Evolutionary conservation across 1,139 yeast genomes (phyloP), one percentile per base, ranked within the genome.

Genomic region (Saccharomyces hybrid): DNA sequence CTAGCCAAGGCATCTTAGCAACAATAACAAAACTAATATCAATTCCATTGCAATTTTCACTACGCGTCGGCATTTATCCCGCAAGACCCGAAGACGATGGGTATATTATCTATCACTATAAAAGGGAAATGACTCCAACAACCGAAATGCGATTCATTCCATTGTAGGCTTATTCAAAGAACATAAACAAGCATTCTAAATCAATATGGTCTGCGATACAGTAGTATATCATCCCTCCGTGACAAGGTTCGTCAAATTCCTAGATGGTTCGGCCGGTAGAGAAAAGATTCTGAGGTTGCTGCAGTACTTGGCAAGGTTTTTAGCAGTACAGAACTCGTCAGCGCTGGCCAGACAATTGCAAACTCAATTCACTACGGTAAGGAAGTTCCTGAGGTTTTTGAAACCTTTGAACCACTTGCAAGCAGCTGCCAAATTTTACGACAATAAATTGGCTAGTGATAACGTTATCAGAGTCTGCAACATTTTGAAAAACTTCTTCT

Each of bases 351-450:
- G 73, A 56, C 84, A 83, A 70, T 69, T 70, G 50, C 83, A 84
- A 59, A 77, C 85, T 42, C 82, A 88, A 16, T 75, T 86, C 61
- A 59, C 68, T 1, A 49, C 63, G 4, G 78, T 89, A 57, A 83
- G 98, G 70, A 91, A 91, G 75, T 84, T 91, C 23, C 75, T 91
- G 78, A 80, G 98, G 65, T 84, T 86, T 68, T 81, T 90, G 62
- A 91, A 90, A 74, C 96, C 96, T 1, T 73, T 91, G 66, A 79
- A 79, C 66, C 91, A 87, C 69, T 70, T 87, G 56, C 84, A 85
- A 65, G 78, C 82, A 14, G 90, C 95, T 6, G 78, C 88, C 4
- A 78, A 79, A 61, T 80, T 88, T 25, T 80, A 75, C 64, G 88
- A 83, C 67, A 86, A 88, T 72, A 86, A 86, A 74, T 78, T 90